Evolutionary conservation across 352 stramenopile species (phyloP), one percentile per base, ranked within the genome.

Genomic region (Globisporangium camurandrum): DNA sequence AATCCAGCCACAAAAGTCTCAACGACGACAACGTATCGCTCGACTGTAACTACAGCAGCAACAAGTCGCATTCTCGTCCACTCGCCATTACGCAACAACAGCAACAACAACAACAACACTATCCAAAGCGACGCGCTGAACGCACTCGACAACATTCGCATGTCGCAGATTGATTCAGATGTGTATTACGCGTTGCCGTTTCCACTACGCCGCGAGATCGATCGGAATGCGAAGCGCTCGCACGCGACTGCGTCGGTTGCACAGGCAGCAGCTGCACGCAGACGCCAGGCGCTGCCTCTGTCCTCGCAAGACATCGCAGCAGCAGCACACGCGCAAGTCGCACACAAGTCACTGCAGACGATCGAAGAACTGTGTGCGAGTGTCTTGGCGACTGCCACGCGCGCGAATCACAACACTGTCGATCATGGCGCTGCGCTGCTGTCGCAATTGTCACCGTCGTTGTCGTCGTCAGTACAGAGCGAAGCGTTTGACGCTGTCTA

Each of bases 131-230:
- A n/a, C n/a, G n/a, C n/a, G n/a, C n/a, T n/a, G n/a, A 71, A 74
- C 22, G 60, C 71, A 2, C 55, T 92, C 4, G 66, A 92, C 49
- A 75, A 88, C 31, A 79, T 89, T 46, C 66, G 59, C 11, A 66
- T 89, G 52, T 93, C 83, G 4, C 83, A 92, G 67, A 70, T 93
- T 3, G 83, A 93, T 45, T 66, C 68, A 4, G 70, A 87, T 37
- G 77, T 93, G 7, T 89, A 90, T 40, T 49, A 88, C 31, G 70
- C 76, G 17, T 60, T 93, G 5, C 83, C 83, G 4, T 68, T 86
- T 9, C 28, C 53, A 1, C 76, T 93, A 45, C 80, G 72, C 14
- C 71, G 69, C 54, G 83, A 93, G 36, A 82, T 93, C 31, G 67
- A 86, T 49, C 61, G 64, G 23, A 63, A 85, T 48, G 59, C 81